Evolutionary conservation across 106 monocot species (phyloP).

Genomic region (Dioscorea zingiberensis): DNA sequence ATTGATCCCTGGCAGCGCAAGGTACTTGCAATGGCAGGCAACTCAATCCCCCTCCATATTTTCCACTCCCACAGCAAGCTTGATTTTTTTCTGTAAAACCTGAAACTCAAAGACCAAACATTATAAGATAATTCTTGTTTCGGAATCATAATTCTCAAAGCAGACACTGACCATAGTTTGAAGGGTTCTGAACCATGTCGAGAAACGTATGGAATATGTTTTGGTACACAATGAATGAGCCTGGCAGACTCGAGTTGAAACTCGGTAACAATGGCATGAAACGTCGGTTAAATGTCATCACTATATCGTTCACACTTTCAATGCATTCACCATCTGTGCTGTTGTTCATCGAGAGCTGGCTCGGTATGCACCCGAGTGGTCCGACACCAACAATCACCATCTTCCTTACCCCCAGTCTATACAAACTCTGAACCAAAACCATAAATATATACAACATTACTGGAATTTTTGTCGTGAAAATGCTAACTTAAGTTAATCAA

Average conservation of each 20-base stretch:
- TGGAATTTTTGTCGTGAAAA: too few relatives aligned
- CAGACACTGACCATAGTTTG: constrained; percentile 24
- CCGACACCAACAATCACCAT: constrained; percentile 49
- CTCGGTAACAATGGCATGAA: constrained; percentile 16
- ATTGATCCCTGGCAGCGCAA: constrained; percentile 32
- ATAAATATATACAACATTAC: too few relatives aligned
- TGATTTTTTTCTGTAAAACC: constrained; percentile 39
- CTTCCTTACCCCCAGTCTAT: constrained; percentile 53
- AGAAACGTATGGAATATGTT: constrained; percentile 40
- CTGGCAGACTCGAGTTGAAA: constrained; percentile 40
- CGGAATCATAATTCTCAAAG: too few relatives aligned
- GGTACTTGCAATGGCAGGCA: constrained; percentile 57
- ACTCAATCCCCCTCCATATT: constrained; percentile 39
- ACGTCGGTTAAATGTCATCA: constrained; percentile 31
- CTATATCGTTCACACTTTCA: constrained; percentile 25
- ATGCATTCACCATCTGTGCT: constrained; percentile 25
- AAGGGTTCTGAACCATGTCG: constrained; percentile 36
- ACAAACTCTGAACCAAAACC: constrained; percentile 24
- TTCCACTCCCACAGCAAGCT: constrained; percentile 65
- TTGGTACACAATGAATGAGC: constrained; percentile 45
- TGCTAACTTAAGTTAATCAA: background rate
- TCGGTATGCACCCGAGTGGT: constrained; percentile 64
- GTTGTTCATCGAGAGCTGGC: constrained; percentile 30
- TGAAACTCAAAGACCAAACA: constrained; percentile 1
- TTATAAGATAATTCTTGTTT: too few relatives aligned